These are phyloP conservation scores for Colletotrichum liaoningense DNA, from an alignment of 2,329 filamentous ascomycete species.

Conservation along the genomic window DNA sequence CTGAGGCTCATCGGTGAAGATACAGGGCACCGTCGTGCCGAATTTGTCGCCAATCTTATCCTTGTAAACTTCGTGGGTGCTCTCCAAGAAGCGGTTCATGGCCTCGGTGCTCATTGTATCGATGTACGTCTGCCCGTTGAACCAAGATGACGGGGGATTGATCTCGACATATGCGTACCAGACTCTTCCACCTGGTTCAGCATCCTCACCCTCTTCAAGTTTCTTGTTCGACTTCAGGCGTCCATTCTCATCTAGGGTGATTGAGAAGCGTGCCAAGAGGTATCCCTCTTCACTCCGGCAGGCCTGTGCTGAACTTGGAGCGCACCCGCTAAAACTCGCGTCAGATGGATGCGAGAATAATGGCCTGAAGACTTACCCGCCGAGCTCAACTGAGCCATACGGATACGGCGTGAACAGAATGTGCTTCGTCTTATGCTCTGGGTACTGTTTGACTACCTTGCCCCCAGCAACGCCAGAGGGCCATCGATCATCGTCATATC, in stretches of 20 bases:
- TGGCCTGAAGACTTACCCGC: constrained; percentile 16
- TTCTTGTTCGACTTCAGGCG: constrained; percentile 39
- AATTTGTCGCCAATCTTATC: constrained; percentile 43
- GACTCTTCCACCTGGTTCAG: constrained; percentile 36
- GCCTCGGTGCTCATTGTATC: constrained; percentile 44
- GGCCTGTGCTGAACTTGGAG: constrained; percentile 30
- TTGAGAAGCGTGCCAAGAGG: constrained; percentile 41
- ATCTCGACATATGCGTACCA: constrained; percentile 48
- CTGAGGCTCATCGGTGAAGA: constrained; percentile 48
- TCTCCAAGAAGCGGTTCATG: constrained; percentile 43
- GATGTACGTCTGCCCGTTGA: constrained; percentile 45
- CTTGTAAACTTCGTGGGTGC: constrained; percentile 46
- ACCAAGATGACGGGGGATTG: constrained; percentile 44
- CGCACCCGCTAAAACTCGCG: not conserved
- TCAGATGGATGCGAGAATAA: not conserved
- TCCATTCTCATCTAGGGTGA: constrained; percentile 40
- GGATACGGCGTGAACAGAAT: constrained; percentile 41
- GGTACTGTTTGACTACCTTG: constrained; percentile 40
- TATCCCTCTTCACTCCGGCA: constrained; percentile 41
- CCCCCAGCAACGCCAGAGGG: constrained; percentile 45
- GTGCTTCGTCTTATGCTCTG: constrained; percentile 43
- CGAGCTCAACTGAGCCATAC: constrained; percentile 34
- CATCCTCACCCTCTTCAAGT: constrained; percentile 36
- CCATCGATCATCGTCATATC: constrained; percentile 46
- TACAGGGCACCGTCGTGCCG: constrained; percentile 43